A percentile compares a stretch with the other conserved stretches of the same genome.
Evolutionary conservation across 2,329 filamentous ascomycete genomes (phyloP).

Genomic region (Septoria petroselini): DNA sequence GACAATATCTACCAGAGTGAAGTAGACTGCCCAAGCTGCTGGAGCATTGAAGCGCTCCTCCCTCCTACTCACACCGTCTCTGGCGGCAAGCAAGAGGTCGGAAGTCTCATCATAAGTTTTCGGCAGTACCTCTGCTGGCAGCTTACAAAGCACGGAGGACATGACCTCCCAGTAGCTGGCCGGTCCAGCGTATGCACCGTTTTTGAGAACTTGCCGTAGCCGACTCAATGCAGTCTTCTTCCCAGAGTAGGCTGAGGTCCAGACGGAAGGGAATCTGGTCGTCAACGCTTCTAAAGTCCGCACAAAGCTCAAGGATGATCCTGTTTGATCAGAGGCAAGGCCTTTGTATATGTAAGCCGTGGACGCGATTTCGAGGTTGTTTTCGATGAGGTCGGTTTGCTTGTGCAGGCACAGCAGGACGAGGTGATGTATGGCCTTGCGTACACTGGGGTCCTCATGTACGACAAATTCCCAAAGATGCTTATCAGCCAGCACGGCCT

Average conservation of each 20-base stretch:
- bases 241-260: constrained; percentile 63
- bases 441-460: constrained; percentile 56
- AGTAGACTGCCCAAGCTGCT: constrained; percentile 72
- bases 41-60: constrained; percentile 70
- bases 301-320: constrained; percentile 70
- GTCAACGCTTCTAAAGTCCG: constrained; percentile 67
- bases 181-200: constrained; percentile 76
- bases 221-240: constrained; percentile 57
- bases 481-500: constrained; percentile 62
- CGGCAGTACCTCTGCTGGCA: constrained; percentile 59
- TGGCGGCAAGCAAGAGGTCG: constrained; percentile 64
- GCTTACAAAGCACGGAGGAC: constrained; percentile 55
- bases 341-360: constrained; percentile 71
- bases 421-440: constrained; percentile 57
- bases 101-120: constrained; percentile 53
- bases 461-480: constrained; percentile 59
- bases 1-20: constrained; percentile 55
- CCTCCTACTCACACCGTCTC: constrained; percentile 66
- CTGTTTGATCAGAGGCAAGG: constrained; percentile 67
- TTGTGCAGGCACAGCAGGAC: constrained; percentile 51
- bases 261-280: constrained; percentile 62
- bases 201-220: constrained; percentile 70
- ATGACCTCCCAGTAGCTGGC: constrained; percentile 71
- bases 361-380: constrained; percentile 56
- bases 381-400: constrained; percentile 41